Evolutionary conservation across 805 yeast genomes (phyloP).

Genomic region (Hanseniaspora pseudoguilliermondii): DNA sequence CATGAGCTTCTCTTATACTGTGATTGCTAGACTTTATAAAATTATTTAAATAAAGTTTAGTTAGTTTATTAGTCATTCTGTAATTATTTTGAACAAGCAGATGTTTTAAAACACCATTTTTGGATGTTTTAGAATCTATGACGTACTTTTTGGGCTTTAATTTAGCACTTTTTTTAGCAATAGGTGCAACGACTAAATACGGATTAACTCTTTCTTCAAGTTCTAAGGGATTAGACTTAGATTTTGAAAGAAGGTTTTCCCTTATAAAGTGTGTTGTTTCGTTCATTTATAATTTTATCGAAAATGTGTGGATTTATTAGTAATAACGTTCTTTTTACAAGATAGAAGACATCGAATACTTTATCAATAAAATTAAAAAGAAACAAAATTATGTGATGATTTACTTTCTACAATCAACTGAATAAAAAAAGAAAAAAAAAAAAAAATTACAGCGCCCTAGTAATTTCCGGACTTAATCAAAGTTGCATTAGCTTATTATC

Average conservation of each 20-base stretch:
- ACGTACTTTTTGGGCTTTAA: slow-evolving; percentile 3
- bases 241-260: slow-evolving; percentile 1
- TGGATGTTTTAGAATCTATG: slow-evolving; percentile 14
- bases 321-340: no score
- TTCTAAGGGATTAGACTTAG: neutral
- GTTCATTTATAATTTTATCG: slow-evolving; percentile 1
- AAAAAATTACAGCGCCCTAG: no score
- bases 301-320: neutral
- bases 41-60: slow-evolving; percentile 22
- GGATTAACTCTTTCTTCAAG: slow-evolving; percentile 25
- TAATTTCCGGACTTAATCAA: no score
- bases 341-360: no score
- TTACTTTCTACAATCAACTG: no score
- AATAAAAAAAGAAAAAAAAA: no score
- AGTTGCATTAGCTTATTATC: no score
- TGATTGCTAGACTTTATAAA: slow-evolving; percentile 17
- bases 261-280: neutral
- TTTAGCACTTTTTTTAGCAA: slow-evolving; percentile 19
- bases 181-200: slow-evolving; percentile 26
- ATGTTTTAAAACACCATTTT: slow-evolving; percentile 11
- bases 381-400: no score
- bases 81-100: slow-evolving; percentile 19
- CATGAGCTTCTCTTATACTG: slow-evolving; percentile 20
- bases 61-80: slow-evolving; percentile 21
- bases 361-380: no score